Evolutionary conservation across 1,139 yeast species (phyloP).

Genomic region (Hansenula anomala): DNA sequence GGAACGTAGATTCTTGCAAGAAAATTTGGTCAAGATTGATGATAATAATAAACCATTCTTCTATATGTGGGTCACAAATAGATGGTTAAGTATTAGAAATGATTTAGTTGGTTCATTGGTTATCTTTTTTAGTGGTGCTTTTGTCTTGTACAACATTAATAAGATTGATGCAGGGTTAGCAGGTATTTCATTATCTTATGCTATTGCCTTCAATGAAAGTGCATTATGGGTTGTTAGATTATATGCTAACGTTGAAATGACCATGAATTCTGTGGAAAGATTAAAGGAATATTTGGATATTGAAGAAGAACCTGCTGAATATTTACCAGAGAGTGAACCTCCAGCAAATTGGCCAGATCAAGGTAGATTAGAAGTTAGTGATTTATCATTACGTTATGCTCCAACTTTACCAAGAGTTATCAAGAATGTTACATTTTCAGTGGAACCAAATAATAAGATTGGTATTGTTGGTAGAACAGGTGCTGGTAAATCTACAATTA

Average conservation of each 20-base stretch:
- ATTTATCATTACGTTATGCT: constrained; percentile 82
- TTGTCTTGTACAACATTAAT: constrained; percentile 62
- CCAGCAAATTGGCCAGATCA: constrained; percentile 75
- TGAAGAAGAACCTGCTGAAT: constrained; percentile 78
- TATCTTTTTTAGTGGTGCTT: constrained; percentile 75
- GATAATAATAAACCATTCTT: constrained; percentile 87
- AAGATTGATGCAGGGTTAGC: constrained; percentile 88
- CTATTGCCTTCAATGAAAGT: constrained; percentile 81
- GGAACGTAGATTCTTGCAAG: constrained; percentile 77
- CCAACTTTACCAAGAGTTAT: constrained; percentile 86
- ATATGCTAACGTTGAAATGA: constrained; percentile 87
- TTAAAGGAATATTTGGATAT: constrained; percentile 75
- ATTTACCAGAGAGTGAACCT: constrained; percentile 65
- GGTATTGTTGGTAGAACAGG: constrained; percentile 99
- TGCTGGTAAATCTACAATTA: constrained; percentile 96
- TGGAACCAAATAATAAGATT: constrained; percentile 75
- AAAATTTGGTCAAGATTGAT: constrained; percentile 77
- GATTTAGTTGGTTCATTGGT: constrained; percentile 84
- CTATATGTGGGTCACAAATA: constrained; percentile 90
- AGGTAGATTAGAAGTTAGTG: constrained; percentile 73
- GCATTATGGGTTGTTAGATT: constrained; percentile 92
- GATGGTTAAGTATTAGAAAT: constrained; percentile 88
- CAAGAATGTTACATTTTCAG: constrained; percentile 77
- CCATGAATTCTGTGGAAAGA: constrained; percentile 95
- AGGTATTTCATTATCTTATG: constrained; percentile 89